Base-by-base conservation (phyloP, 2,329 filamentous ascomycete species). In the Lithohypha guttulata region DNA sequence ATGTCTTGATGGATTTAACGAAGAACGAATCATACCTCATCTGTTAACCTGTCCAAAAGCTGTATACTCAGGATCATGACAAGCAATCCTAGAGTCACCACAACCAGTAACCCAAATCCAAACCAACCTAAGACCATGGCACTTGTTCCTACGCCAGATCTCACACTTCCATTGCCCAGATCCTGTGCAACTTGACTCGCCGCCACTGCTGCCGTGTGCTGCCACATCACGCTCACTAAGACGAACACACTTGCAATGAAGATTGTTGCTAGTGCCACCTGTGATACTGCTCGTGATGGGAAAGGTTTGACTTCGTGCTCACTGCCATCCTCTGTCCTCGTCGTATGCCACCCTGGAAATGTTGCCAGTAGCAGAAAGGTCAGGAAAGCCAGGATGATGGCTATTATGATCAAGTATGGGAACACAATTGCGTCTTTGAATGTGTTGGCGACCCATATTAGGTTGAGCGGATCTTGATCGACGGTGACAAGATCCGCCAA, bases 381-480 rank as follows among this genome's bases (percentile, higher is more conserved):
- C 61, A 96, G 73, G 65, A 96, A 96, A 52, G 91, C 87, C 56
- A 98, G 86, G 59, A 98, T 84, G 57, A 96, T 87, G 56, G 91
- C 91, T 56, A 98, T 87, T 68, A 98, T 98, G 48, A 98, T 80
- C 14, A 98, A 68, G 57, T 96, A 98, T 7, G 91, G 91, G 59
- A 98, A 98, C 30, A 98, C 89, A 59, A 98, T 91, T 64, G 87
- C 89, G 61, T 96, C 86, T 63, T 96, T 96, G 68, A 98, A 98
- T 50, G 93, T 93, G 52, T 81, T 80, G 17, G 91, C 89, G 40
- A 98, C 76, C 91, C 89, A 98, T 54, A 98, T 87, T 55, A 98
- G 68, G 61, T 98, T 98, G 56, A 98, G 70, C 26, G 91, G 91
- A 64, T 98, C 91, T 62, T 95, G 84, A 56, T 95, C 86, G 28